Conservation (phyloP, 805 yeast species). For the Candida ortonii region DNA sequence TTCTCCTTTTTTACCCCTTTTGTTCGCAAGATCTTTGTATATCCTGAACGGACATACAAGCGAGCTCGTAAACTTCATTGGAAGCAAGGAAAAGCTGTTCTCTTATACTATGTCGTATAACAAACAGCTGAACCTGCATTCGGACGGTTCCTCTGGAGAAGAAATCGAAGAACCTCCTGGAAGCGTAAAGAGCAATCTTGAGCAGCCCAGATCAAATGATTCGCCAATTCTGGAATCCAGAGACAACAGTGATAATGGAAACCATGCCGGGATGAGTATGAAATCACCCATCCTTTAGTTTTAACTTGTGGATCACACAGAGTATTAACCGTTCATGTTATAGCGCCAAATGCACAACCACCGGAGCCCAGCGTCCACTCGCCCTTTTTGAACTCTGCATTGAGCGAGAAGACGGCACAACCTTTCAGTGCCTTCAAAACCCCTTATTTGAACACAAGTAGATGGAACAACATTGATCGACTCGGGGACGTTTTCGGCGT, state of each 20-base stretch:
- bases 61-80: neutral
- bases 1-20: conserved; percentile 5
- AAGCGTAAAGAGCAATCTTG: conserved; percentile 4
- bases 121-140: conserved; percentile 19
- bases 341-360: conserved; percentile 20
- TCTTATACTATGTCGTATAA: conserved; percentile 19
- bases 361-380: conserved; percentile 14
- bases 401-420: conserved; percentile 29
- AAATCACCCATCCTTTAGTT: conserved; percentile 2
- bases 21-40: too few relatives aligned
- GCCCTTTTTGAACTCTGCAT: conserved; percentile 24
- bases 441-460: conserved; percentile 39
- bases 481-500: conserved; percentile 34
- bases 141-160: conserved; percentile 20
- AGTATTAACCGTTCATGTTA: conserved; percentile 10
- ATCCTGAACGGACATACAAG: conserved; percentile 1
- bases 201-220: conserved; percentile 6
- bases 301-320: neutral
- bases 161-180: conserved; percentile 13
- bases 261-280: conserved; percentile 18
- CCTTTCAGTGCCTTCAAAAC: conserved; percentile 44
- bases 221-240: conserved; percentile 3
- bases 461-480: conserved; percentile 42
- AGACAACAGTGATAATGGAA: conserved; percentile 10
- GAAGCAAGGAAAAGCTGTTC: too few relatives aligned